Base-by-base conservation (phyloP, 768 basidiomycete genomes). In the Cubamyces lactineus region DNA sequence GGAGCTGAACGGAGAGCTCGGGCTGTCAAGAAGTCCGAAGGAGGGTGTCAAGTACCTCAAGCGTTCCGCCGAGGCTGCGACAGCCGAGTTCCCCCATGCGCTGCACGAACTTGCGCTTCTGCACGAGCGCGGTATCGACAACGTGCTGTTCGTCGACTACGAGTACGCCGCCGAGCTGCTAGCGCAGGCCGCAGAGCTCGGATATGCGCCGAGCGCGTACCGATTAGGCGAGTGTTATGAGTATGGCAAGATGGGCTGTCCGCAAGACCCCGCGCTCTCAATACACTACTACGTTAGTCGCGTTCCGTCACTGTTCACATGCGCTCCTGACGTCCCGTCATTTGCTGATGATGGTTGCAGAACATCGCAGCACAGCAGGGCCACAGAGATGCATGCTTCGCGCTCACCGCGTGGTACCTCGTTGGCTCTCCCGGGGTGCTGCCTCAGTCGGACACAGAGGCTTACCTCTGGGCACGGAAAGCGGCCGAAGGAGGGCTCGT, bases 31-130 rank as follows among this genome's bases (percentile, higher is more conserved):
- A 73, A 86, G 89, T 48, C 92, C 95, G 6, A 93, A 92, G 76
- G 97, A 98, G 74, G 97, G 97, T 61, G 93, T 98, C 67, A 97
- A 97, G 78, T 98, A 96, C 95, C 84, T 99, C 65, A 98, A 98
- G 76, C 85, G 97, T 55, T 94, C 94, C 39, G 95, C 96, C 5
- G 97, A 98, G 74, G 85, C 91, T 71, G 92, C 91, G 1, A 96
- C 93, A 1, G 91, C 93, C 48, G 95, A 96, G 76, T 97, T 96
- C 74, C 95, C 96, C 0, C 96, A 98, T 71, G 96, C 96, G 1
- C 78, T 99, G 49, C 95, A 98, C 77, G 95, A 98, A 76, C 80
- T 97, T 15, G 96, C 95, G 0, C 81, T 96, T 34, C 77, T 98
- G 42, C 96, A 98, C 69, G 97, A 98, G 72, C 83, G 91, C n/a